Conservation (phyloP, 2,329 filamentous ascomycete genomes). For the Claviceps maximensis region DNA sequence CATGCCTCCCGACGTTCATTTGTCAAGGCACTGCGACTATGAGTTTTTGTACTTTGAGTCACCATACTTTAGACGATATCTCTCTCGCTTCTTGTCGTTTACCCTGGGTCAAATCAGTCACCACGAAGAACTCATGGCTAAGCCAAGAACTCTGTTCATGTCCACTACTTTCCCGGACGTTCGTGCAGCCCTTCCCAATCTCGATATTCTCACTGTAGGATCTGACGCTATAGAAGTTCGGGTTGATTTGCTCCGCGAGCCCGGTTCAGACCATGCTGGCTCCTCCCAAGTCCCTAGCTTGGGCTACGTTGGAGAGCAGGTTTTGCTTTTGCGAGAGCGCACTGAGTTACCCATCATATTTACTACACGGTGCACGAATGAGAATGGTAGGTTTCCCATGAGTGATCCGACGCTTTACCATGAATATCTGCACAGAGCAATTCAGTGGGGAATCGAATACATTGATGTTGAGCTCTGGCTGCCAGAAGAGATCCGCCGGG, state of each 20-base stretch:
- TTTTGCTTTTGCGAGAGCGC: conserved; percentile 71
- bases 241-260: conserved; percentile 68
- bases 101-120: conserved; percentile 67
- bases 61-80: conserved; percentile 59
- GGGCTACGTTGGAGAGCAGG: conserved; percentile 73
- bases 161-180: conserved; percentile 84
- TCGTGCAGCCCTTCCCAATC: conserved; percentile 65
- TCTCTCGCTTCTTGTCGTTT: conserved; percentile 68
- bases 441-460: conserved; percentile 84
- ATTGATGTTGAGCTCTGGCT: conserved; percentile 83
- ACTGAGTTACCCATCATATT: conserved; percentile 87
- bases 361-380: conserved; percentile 67
- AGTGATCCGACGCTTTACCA: conserved; percentile 63
- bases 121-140: conserved; percentile 64
- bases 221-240: conserved; percentile 76
- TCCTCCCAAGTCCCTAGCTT: conserved; percentile 59
- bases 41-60: conserved; percentile 71
- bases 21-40: conserved; percentile 64
- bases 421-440: conserved; percentile 67
- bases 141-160: conserved; percentile 69
- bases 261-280: conserved; percentile 41
- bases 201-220: conserved; percentile 78
- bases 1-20: conserved; percentile 51
- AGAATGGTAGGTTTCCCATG: conserved; percentile 80
- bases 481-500: conserved; percentile 58